These are phyloP conservation scores for Phoma sp. DNA, from an alignment of 2,329 filamentous ascomycete genomes.

Conservation along the genomic window DNA sequence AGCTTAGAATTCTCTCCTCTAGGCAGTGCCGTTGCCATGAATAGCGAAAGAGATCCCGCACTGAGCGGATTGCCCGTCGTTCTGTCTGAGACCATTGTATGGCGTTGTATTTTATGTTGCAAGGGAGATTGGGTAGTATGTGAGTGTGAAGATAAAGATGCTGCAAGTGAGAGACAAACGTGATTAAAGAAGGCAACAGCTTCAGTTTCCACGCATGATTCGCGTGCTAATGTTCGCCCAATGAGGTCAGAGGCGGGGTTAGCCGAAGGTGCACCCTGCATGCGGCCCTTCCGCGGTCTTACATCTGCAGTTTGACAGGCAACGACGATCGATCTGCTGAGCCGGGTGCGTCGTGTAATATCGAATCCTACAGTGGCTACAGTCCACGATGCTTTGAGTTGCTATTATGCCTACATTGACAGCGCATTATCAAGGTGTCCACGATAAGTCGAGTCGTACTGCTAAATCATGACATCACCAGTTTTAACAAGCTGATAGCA, in stretches of 20 bases:
- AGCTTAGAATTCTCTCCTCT: conserved; percentile 53
- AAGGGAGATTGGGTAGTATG: not conserved
- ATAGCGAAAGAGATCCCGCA: conserved; percentile 50
- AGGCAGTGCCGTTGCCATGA: conserved; percentile 55
- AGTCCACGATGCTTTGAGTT: not conserved
- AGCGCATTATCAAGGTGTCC: not conserved
- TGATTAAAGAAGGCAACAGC: conserved; percentile 7
- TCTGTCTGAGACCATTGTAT: conserved; percentile 36
- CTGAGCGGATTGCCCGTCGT: conserved; percentile 53
- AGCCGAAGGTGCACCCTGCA: conserved; percentile 10
- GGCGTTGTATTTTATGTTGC: conserved; percentile 5
- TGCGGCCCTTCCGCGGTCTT: conserved; percentile 1
- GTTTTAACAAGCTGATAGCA: not conserved
- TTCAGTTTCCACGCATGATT: not conserved
- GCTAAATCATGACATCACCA: conserved; percentile 11
- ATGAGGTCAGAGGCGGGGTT: conserved; percentile 34
- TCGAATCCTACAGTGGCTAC: conserved; percentile 1
- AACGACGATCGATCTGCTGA: conserved; percentile 9
- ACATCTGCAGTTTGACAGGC: conserved; percentile 9
- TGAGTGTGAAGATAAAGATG: not conserved
- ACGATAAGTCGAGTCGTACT: not conserved
- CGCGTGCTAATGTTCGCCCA: not conserved
- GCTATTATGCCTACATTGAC: not conserved
- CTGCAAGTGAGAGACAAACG: not conserved
- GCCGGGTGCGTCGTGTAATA: conserved; percentile 2